Conservation (phyloP, 208 protist species). For the Tritrichomonas musculus region DNA sequence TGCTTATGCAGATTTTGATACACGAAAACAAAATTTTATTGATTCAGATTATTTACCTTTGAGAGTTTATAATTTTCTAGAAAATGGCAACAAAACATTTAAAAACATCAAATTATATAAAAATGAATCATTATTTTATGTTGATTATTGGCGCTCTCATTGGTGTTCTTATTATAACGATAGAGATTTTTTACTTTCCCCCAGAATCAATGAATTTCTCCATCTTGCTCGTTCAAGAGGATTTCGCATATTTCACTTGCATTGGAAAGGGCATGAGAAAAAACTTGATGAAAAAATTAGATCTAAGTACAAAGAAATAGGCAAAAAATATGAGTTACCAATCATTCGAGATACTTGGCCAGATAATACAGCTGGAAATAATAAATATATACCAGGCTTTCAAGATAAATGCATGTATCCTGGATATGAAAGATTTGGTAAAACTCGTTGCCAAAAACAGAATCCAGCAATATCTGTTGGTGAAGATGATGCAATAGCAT, state of each 20-base stretch:
- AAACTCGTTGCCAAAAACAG: not conserved
- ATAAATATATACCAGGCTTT: constrained; percentile 21
- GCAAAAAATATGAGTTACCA: not conserved
- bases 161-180: constrained; percentile 33
- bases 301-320: not conserved
- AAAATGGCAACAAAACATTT: not conserved
- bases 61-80: not conserved
- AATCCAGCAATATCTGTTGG: not conserved
- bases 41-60: not conserved
- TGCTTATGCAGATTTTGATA: not conserved
- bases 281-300: not conserved
- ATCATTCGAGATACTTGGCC: not conserved
- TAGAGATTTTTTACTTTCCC: not conserved
- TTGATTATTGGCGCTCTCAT: constrained; percentile 5
- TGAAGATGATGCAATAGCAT: not conserved
- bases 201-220: not conserved
- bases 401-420: not conserved
- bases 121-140: constrained; percentile 12
- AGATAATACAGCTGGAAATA: not conserved
- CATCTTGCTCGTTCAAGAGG: not conserved
- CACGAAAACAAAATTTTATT: not conserved
- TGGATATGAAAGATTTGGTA: not conserved
- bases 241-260: not conserved
- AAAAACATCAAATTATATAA: not conserved
- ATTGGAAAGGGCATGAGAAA: not conserved